A percentile compares a stretch with the other conserved stretches of the same genome.
Evolutionary conservation across 2,329 filamentous ascomycete genomes (phyloP).

Genomic region (Xylaria sp.): DNA sequence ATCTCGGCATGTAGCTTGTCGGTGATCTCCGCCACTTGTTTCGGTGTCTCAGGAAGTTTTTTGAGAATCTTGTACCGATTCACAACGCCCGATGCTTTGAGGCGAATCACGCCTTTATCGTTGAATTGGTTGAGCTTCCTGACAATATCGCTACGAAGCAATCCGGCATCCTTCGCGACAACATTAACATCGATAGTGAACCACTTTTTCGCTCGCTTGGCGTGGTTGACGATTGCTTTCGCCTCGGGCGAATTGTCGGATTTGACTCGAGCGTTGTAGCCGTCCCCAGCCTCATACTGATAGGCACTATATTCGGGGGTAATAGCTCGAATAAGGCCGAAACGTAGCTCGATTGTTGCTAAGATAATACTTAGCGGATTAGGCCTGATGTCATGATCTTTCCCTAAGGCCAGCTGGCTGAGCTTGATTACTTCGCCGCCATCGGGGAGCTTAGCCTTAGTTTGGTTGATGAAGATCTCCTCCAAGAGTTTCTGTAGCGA

Average conservation of each 20-base stretch:
- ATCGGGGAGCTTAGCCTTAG: constrained; percentile 38
- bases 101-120: constrained; percentile 53
- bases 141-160: constrained; percentile 56
- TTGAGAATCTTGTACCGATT: constrained; percentile 59
- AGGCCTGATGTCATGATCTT: constrained; percentile 58
- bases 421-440: constrained; percentile 53
- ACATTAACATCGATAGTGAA: constrained; percentile 56
- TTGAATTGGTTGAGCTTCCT: constrained; percentile 60
- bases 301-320: constrained; percentile 64
- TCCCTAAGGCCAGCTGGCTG: constrained; percentile 51
- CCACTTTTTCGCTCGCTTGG: constrained; percentile 49
- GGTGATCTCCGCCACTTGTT: constrained; percentile 52
- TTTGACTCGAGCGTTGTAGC: constrained; percentile 41
- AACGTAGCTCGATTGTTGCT: constrained; percentile 65
- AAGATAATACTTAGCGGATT: constrained; percentile 60
- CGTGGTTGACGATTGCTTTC: constrained; percentile 49
- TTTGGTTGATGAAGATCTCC: constrained; percentile 58
- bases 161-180: constrained; percentile 39
- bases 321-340: constrained; percentile 59
- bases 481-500: constrained; percentile 55
- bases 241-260: constrained; percentile 50
- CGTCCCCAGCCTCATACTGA: constrained; percentile 49
- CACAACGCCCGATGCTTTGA: constrained; percentile 57
- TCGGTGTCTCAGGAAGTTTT: constrained; percentile 49
- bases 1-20: constrained; percentile 57